phyloP scores from a whole-genome alignment of 345 rosid species.

The Pugionium cornutum region DNA sequence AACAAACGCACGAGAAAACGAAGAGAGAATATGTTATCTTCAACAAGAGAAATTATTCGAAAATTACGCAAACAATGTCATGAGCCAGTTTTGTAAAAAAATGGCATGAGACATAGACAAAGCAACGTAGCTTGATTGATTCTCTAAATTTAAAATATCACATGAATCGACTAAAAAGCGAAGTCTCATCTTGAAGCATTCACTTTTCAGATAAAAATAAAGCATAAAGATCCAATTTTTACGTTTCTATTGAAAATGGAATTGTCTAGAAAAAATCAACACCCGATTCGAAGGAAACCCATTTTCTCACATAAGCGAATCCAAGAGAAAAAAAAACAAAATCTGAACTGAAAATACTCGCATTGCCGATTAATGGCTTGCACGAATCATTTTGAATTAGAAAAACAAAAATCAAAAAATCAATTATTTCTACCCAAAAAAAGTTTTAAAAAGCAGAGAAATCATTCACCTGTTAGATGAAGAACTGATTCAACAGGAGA shows the following conservation, averaged over 20 bases:
- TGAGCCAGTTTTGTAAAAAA: background rate
- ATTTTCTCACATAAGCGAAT: background rate
- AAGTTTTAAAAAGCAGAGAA: background rate
- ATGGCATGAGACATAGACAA: constrained; percentile 28
- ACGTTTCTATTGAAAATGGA: constrained; percentile 31
- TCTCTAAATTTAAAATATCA: background rate
- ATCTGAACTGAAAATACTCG: background rate
- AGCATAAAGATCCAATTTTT: constrained; percentile 27
- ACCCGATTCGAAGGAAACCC: constrained; percentile 6
- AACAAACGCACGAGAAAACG: background rate
- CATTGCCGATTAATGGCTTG: constrained; percentile 18
- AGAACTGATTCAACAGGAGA: constrained; percentile 18
- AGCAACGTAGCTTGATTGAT: constrained; percentile 9
- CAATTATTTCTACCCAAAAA: background rate
- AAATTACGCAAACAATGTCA: constrained; percentile 4
- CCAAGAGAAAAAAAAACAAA: no score
- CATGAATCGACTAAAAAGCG: constrained; percentile 12
- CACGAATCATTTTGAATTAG: constrained; percentile 14
- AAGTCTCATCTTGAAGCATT: constrained; percentile 30
- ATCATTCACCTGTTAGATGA: constrained; percentile 4
- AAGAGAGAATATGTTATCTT: background rate
- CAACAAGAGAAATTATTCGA: background rate
- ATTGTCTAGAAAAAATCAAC: background rate
- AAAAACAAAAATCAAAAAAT: background rate
- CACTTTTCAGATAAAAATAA: constrained; percentile 2